Evolutionary conservation across 306 rosid genomes (phyloP).

Genomic region (Canavalia gladiata): DNA sequence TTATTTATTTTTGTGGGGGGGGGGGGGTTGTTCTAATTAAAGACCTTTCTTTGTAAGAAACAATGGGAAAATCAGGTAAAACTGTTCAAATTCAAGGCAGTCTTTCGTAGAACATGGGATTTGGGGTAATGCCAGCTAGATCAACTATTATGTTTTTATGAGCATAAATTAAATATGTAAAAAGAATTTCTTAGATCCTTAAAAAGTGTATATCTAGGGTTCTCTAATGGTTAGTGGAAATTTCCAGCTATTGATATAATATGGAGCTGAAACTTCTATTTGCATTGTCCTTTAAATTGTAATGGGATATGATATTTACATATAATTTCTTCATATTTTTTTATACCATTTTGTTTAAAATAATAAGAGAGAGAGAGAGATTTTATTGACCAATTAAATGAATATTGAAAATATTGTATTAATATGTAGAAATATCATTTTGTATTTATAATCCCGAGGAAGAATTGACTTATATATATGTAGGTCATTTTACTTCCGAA

Average conservation of each 20-base stretch:
- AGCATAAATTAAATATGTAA: background rate
- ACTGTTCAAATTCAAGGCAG: background rate
- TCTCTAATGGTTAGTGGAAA: background rate
- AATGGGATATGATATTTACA: background rate
- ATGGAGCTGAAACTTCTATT: background rate
- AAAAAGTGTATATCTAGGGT: background rate
- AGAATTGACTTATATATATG: background rate
- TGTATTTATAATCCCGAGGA: background rate
- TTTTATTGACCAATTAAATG: background rate
- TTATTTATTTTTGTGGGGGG: background rate
- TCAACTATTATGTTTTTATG: background rate
- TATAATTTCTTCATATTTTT: background rate
- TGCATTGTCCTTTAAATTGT: background rate
- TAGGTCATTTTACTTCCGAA: background rate
- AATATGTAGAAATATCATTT: background rate
- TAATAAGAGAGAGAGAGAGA: background rate
- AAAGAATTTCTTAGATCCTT: background rate
- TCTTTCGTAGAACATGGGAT: background rate
- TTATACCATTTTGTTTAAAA: background rate
- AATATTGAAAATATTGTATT: background rate
- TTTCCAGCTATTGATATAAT: background rate
- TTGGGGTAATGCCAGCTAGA: background rate
- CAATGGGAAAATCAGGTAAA: background rate
- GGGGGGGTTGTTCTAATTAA: too few relatives aligned
- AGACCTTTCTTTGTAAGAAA: background rate